These are phyloP conservation scores for Periconia digitata DNA, from an alignment of 2,329 filamentous ascomycete genomes.

Conservation along the genomic window DNA sequence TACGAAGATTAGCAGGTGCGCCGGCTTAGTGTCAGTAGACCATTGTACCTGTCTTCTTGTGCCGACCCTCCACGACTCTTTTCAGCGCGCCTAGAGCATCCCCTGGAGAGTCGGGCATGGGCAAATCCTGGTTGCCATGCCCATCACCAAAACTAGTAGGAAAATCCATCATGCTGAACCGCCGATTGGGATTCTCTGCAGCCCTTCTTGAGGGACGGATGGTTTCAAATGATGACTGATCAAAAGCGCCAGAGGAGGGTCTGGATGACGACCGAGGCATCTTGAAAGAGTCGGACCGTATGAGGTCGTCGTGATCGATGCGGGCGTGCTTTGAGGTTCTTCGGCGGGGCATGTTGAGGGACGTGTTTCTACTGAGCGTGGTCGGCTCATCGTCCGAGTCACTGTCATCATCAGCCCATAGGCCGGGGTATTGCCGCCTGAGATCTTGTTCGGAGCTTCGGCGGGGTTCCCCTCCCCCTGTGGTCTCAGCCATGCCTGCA, in stretches of 20 bases:
- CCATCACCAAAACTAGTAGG: slow-evolving; percentile 24
- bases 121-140: slow-evolving; percentile 22
- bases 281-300: slow-evolving; percentile 36
- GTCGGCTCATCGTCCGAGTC: slow-evolving; percentile 38
- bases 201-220: slow-evolving; percentile 24
- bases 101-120: slow-evolving; percentile 35
- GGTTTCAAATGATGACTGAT: slow-evolving; percentile 36
- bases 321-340: slow-evolving; percentile 40
- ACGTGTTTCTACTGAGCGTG: slow-evolving; percentile 39
- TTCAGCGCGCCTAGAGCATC: slow-evolving; percentile 46
- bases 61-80: slow-evolving; percentile 42
- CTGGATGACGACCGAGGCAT: slow-evolving; percentile 35
- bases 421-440: slow-evolving; percentile 45
- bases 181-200: slow-evolving; percentile 26
- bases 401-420: slow-evolving; percentile 47
- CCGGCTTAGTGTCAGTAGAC: background rate
- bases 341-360: slow-evolving; percentile 37
- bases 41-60: slow-evolving; percentile 37
- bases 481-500: slow-evolving; percentile 37
- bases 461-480: slow-evolving; percentile 24
- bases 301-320: slow-evolving; percentile 30
- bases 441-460: slow-evolving; percentile 24
- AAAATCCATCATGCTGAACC: slow-evolving; percentile 39
- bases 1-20: slow-evolving; percentile 21
- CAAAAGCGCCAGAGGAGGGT: slow-evolving; percentile 30